Conservation (phyloP, 2,329 filamentous ascomycete genomes). For the Fusarium sp. region DNA sequence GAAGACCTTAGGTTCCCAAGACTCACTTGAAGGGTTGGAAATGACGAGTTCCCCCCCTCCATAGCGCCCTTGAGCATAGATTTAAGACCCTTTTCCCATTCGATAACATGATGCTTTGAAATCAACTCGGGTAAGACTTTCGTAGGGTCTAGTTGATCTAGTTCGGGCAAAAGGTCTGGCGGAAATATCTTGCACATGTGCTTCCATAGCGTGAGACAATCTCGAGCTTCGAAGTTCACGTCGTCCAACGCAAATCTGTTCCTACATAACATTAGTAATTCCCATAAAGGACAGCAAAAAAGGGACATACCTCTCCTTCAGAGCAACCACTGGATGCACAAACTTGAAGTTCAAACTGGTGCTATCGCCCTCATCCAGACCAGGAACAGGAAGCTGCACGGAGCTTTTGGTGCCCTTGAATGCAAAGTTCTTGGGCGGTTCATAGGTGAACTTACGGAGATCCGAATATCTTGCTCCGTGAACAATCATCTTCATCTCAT, state of each 20-base stretch:
- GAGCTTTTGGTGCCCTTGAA: conserved; percentile 64
- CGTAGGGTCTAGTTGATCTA: conserved; percentile 59
- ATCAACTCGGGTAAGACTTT: conserved; percentile 64
- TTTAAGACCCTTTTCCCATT: conserved; percentile 74
- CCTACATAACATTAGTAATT: conserved; percentile 39
- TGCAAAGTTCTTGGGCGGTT: conserved; percentile 57
- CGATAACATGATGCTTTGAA: conserved; percentile 72
- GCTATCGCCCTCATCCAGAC: conserved; percentile 58
- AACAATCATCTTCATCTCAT: conserved; percentile 73
- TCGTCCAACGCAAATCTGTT: conserved; percentile 74
- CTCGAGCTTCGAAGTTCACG: conserved; percentile 75
- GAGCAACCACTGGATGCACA: conserved; percentile 73
- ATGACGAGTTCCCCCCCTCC: conserved; percentile 58
- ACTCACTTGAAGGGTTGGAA: conserved; percentile 41
- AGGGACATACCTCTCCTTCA: conserved; percentile 63
- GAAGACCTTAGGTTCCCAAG: not conserved
- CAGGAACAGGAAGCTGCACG: conserved; percentile 56
- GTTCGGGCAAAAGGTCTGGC: not conserved
- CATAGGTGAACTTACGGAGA: conserved; percentile 78
- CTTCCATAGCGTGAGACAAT: conserved; percentile 74
- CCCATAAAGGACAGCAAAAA: not conserved
- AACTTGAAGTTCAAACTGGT: conserved; percentile 63
- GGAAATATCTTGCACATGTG: conserved; percentile 63
- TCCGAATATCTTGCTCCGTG: conserved; percentile 80
- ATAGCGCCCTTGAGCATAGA: conserved; percentile 69